Base-by-base conservation (phyloP, 129 eudicot genomes). In the Flaveria robusta region DNA sequence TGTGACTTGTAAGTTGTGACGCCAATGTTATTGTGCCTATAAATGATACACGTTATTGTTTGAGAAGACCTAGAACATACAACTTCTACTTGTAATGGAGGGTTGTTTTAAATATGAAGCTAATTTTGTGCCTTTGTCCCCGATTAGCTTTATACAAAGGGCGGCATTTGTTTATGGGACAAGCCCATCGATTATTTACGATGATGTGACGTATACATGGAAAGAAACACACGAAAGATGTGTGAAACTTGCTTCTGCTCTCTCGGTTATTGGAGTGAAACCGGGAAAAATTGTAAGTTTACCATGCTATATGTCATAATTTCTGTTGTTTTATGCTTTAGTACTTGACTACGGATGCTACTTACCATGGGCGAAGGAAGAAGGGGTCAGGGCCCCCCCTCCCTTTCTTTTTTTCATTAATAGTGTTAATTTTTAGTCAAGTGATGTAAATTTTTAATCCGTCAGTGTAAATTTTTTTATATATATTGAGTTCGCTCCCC, bases 51-150 rank as follows among this genome's bases (percentile, higher is more conserved):
- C 37, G 7, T 15, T 9, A 16, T 46, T 72, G 67, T 34, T 69
- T 16, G 63, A 62, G 9, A 71, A 22, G 64, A 47, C 71, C 66
- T 59, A 27, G 9, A 70, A 13, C 71, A 70, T 70, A 43, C 22
- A 71, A 47, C 43, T 22, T 79, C 37, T 34, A 51, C 74, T 34
- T 11, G 27, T 12, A 58, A 67, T 68, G 65, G 76, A 74, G 85
- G 89, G 86, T 46, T 72, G 76, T 39, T 68, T 69, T 34, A 64
- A 64, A 34, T 88, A 87, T 70, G 69, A 45, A 7, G 93, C 89
- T 24, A 86, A 88, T 34, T 86, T 77, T 74, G 85, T 81, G 1
- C 85, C 93, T 71, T 78, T 90, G 7, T 76, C 87, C 3, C 96
- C 93, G 0, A 77, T 86, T 59, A 88, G 83, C 62, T 90, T 90